Conservation (phyloP, 2,329 filamentous ascomycete species). For the Diaporthe ampelina region DNA sequence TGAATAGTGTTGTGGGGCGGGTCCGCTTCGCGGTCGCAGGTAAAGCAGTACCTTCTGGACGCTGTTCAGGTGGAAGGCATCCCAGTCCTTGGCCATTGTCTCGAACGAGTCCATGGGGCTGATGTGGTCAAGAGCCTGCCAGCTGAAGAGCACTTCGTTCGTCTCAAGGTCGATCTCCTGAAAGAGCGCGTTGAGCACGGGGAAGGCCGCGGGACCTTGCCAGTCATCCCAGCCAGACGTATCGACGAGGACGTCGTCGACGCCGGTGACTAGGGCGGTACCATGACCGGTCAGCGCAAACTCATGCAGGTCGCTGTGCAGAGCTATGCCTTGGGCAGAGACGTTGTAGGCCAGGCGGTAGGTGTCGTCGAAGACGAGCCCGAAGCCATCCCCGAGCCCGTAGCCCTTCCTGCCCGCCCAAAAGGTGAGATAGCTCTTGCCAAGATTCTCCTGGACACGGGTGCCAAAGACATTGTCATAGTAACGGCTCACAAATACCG, state of each 20-base stretch:
- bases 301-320: conserved; percentile 50
- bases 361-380: conserved; percentile 42
- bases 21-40: background rate
- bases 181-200: conserved; percentile 52
- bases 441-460: conserved; percentile 43
- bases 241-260: conserved; percentile 47
- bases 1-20: background rate
- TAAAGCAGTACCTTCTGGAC: conserved; percentile 52
- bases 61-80: conserved; percentile 71
- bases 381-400: conserved; percentile 43
- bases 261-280: conserved; percentile 56
- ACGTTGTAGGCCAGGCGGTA: conserved; percentile 43
- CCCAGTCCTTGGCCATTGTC: conserved; percentile 55
- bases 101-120: conserved; percentile 35
- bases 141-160: conserved; percentile 63
- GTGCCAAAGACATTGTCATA: conserved; percentile 44
- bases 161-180: conserved; percentile 66
- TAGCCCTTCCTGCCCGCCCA: conserved; percentile 43
- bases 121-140: conserved; percentile 54
- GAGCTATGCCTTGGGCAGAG: conserved; percentile 37
- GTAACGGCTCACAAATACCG: conserved; percentile 44
- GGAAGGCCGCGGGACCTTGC: conserved; percentile 23
- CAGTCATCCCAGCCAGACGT: conserved; percentile 45
- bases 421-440: conserved; percentile 45
- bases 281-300: conserved; percentile 56